Evolutionary conservation across 2,329 filamentous ascomycete genomes (phyloP), one percentile per base, ranked within the genome.

Genomic region (Leptographium radiaticola): DNA sequence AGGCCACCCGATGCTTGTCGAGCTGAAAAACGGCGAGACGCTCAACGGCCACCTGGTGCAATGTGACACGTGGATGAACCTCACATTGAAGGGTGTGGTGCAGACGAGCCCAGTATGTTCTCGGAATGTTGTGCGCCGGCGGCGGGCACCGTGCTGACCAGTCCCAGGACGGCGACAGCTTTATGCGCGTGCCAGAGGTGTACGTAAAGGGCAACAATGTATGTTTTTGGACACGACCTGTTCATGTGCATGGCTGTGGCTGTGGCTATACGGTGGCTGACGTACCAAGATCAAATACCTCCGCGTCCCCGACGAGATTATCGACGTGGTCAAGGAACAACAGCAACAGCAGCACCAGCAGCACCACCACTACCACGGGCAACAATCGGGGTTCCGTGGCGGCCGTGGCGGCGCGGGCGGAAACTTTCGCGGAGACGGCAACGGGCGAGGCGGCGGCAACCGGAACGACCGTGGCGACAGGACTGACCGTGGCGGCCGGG

Each of bases 11-110:
- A 97, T 96, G 86, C 84, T 95, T 55, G 90, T 96, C 60, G 90
- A 96, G 75, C 85, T 96, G 61, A 96, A 96, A 77, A 95, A 91
- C 66, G 90, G 90, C 72, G 90, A 98, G 71, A 97, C 93, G 0
- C 80, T 98, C 57, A 98, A 97, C 72, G 93, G 93, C 59, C 89
- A 96, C 66, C 76, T 98, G 56, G 86, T 96, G 68, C 89, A 86
- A 69, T 98, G 91, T 81, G 93, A 98, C 70, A 98, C 91, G 49
- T 98, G 93, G 89, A 98, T 98, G 93, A 98, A 98, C 73, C 75
- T 98, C 62, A 97, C 91, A 2, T 73, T 98, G 61, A 95, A 93
- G 70, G 93, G 97, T 69, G 94, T 98, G 25, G 88, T 97, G 39
- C 91, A 97, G 71, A 97, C 93, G 18, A 95, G 86, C 66, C 84